Evolutionary conservation across 2,329 filamentous ascomycete species (phyloP), one percentile per base, ranked within the genome.

Genomic region (Fusarium mundagurra): DNA sequence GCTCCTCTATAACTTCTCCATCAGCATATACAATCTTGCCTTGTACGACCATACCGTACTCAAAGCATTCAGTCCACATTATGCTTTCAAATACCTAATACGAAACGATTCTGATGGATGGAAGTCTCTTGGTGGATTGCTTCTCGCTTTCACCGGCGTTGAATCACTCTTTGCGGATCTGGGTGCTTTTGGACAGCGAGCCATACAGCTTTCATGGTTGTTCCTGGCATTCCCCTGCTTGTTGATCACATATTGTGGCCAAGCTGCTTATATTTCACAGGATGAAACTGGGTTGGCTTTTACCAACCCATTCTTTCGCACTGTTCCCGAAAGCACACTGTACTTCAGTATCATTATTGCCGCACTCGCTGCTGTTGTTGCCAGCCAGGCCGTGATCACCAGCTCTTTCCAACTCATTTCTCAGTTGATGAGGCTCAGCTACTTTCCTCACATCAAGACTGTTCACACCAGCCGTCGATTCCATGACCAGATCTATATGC

Each of bases 131-230:
- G 92, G 91, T n/a, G 93, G 93, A 9, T 88, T 95, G 27, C 81
- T 95, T 5, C 87, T 95, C 16, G 88, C 91, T 6, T 95, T 95
- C 77, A 95, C 93, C 5, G 93, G 91, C 24, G 92, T 93, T n/a
- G 93, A 95, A 80, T 92, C 93, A 3, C 85, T 95, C 2, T 95
- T 94, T 78, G 93, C 93, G 8, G 93, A 95, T 76, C 85, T 95
- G 12, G 93, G 93, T 39, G 93, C 93, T 29, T 95, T 95, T 80
- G 89, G 88, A 80, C 87, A 88, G 76, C 84, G 88, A 47, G 92
- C 93, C 1, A 90, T 95, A 59, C 92, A 94, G 78, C 85, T 95
- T 22, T 92, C 89, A 48, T 95, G 93, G 93, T 83, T 94, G 8
- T 85, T 86, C 59, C 91, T 90, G 74, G 88, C 89, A 6, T 93